Evolutionary conservation across 495 filamentous ascomycete species (phyloP).

Genomic region (Rhypophila decipiens): DNA sequence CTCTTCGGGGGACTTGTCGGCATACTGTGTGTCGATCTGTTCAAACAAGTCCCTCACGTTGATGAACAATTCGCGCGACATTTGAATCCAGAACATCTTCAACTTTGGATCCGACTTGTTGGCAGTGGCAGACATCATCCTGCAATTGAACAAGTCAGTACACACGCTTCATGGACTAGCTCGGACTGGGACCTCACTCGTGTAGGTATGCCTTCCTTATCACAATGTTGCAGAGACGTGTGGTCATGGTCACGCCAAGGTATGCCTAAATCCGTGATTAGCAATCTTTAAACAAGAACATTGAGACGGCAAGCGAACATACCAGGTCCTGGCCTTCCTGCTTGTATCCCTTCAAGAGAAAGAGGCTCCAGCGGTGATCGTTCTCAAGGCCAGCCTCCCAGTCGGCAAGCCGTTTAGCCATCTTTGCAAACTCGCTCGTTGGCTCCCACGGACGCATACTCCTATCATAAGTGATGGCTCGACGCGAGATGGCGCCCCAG

Average conservation of each 20-base stretch:
- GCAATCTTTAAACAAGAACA: not conserved
- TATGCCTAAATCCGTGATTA: conserved; percentile 29
- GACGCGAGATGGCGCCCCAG: conserved; percentile 43
- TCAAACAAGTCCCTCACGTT: conserved; percentile 41
- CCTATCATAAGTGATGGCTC: conserved; percentile 32
- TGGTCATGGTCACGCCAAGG: conserved; percentile 42
- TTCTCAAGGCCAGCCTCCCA: conserved; percentile 39
- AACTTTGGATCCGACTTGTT: conserved; percentile 29
- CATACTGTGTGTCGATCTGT: conserved; percentile 41
- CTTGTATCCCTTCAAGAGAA: conserved; percentile 38
- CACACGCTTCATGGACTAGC: not conserved
- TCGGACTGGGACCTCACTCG: conserved; percentile 27
- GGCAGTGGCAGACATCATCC: conserved; percentile 36
- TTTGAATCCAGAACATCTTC: conserved; percentile 32
- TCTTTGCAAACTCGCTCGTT: conserved; percentile 34
- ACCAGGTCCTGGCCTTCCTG: conserved; percentile 38
- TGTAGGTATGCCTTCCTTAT: conserved; percentile 41
- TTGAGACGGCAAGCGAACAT: not conserved
- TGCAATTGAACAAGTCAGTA: conserved; percentile 7
- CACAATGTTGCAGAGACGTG: conserved; percentile 45
- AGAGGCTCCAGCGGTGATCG: conserved; percentile 37
- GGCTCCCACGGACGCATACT: conserved; percentile 34
- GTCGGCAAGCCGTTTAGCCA: conserved; percentile 29
- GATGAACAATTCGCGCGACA: conserved; percentile 40
- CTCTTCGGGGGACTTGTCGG: conserved; percentile 31